Base-by-base conservation (phyloP, 208 protist genomes). In the Leishmania braziliensis region DNA sequence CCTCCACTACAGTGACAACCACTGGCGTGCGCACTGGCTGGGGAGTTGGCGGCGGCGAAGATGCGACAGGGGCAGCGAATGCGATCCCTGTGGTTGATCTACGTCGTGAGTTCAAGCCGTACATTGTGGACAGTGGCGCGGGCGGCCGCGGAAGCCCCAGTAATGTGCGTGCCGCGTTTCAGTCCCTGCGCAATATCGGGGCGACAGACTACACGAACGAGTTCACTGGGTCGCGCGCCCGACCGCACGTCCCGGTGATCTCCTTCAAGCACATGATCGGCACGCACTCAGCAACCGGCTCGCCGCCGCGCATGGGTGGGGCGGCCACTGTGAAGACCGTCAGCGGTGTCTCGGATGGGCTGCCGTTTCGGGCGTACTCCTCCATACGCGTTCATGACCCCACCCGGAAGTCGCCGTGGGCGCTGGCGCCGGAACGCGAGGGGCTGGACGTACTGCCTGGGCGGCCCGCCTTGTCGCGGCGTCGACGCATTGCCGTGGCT, bases 371-470 rank as follows among this genome's bases (percentile, higher is more conserved):
- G 63, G 29, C 65, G 66, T 95, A 93, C 84, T 95, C 91, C 26
- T 92, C 90, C 36, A 83, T 95, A 18, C 77, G 65, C 36, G 84
- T 93, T 18, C 88, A 90, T 68, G 86, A 95, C 71, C 90, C 91
- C 33, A 75, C 81, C 36, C 88, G 84, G 53, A 91, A 91, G 39
- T 96, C 93, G 18, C 88, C 93, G 48, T 96, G 93, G 91, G 91
- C 93, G 12, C 78, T 92, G 62, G 92, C 88, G 26, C 91, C 93
- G 70, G 86, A 82, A 48, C 66, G 86, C 20, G 80, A 87, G 23
- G 71, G 65, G 18, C 33, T 87, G 4, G 53, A 74, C 26, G 77
- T 85, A 63, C 83, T 91, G 46, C 88, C 88, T 14, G 88, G 88
- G 3, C 79, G 74, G 53, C 75, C 88, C 5, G 83, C 85, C 2